These are phyloP conservation scores for Penicillium nordicum DNA, from an alignment of 2,329 filamentous ascomycete genomes.

Conservation along the genomic window DNA sequence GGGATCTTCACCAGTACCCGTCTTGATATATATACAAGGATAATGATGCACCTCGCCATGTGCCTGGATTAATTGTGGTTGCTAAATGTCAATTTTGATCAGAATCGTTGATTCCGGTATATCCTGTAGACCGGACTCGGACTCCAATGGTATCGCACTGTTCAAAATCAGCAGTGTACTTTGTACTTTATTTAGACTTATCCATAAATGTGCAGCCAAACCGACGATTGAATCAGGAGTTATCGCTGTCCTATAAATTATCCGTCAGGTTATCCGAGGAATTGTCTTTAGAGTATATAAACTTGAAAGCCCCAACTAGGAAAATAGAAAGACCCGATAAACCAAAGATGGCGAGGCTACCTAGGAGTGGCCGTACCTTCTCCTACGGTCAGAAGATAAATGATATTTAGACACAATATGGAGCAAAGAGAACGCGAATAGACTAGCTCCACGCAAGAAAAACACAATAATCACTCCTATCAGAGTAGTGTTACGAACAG, in stretches of 20 bases:
- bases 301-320: neutral
- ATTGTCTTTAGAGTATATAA: neutral
- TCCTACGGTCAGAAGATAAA: neutral
- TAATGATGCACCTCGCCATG: slow-evolving; percentile 1
- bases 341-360: neutral
- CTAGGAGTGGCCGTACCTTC: neutral
- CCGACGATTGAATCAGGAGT: neutral
- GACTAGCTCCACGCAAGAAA: neutral
- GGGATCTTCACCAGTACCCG: slow-evolving; percentile 46
- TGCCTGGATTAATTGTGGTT: slow-evolving; percentile 23
- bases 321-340: neutral
- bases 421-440: neutral
- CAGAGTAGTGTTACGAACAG: neutral
- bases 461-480: neutral
- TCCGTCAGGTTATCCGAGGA: neutral
- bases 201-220: neutral
- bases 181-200: neutral
- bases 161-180: neutral
- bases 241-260: neutral
- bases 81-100: neutral
- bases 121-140: neutral
- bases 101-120: neutral
- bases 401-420: neutral
- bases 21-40: slow-evolving; percentile 40
- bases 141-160: neutral